Percentiles rank a stretch among this genome's conserved stretches.
phyloP scores from a whole-genome alignment of 805 yeast species.

The Sungouiella blattae region DNA sequence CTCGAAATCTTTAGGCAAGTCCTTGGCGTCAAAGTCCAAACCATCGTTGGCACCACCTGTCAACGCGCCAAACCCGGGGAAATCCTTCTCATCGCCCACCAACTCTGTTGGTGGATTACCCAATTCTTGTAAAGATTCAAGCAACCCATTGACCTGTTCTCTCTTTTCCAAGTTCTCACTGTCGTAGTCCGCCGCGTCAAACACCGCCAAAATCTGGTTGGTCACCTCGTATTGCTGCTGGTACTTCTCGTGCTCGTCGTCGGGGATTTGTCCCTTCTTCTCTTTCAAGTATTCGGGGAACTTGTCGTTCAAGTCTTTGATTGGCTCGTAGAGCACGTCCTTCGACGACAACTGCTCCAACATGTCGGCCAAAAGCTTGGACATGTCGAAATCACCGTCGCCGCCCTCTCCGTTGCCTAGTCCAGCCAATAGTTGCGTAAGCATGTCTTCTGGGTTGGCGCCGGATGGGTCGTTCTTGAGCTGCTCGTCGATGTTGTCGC shows the following conservation, averaged over 20 bases:
- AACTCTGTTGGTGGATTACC: constrained; percentile 82
- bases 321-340: constrained; percentile 82
- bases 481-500: constrained; percentile 63
- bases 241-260: constrained; percentile 51
- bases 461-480: constrained; percentile 43
- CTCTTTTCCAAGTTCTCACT: constrained; percentile 46
- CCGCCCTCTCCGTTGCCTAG: constrained; percentile 37
- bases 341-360: constrained; percentile 80
- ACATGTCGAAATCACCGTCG: constrained; percentile 53
- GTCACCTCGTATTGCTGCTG: constrained; percentile 61
- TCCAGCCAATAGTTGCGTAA: constrained; percentile 57
- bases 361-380: constrained; percentile 65
- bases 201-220: constrained; percentile 56
- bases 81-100: constrained; percentile 52
- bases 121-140: constrained; percentile 68
- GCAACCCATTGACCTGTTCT: constrained; percentile 50
- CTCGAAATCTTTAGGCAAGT: constrained; percentile 50
- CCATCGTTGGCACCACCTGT: constrained; percentile 38
- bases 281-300: constrained; percentile 68
- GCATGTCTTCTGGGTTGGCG: constrained; percentile 47
- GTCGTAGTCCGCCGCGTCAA: constrained; percentile 61
- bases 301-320: constrained; percentile 72
- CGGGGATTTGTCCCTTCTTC: constrained; percentile 42
- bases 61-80: constrained; percentile 44
- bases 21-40: constrained; percentile 48